Evolutionary conservation across 805 yeast species (phyloP).

Genomic region (Suhomyces prunicola): DNA sequence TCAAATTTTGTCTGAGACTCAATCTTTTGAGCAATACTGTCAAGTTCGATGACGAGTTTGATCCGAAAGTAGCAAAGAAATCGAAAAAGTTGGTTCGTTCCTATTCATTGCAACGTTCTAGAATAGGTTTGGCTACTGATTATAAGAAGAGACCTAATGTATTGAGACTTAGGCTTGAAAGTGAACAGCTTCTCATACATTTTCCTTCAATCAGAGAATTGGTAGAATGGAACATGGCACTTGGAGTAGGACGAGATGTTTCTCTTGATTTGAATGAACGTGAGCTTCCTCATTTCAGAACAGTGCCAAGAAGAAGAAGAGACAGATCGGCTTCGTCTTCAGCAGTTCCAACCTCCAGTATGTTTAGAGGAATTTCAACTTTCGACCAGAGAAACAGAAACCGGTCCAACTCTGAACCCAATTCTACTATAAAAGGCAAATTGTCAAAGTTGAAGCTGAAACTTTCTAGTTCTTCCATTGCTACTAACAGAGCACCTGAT

Average conservation of each 20-base stretch:
- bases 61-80: neutral
- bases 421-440: constrained; percentile 15
- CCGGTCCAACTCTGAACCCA: constrained; percentile 21
- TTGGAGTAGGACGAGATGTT: constrained; percentile 75
- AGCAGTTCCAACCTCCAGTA: neutral
- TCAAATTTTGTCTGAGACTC: constrained; percentile 20
- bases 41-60: constrained; percentile 1
- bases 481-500: neutral
- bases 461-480: neutral
- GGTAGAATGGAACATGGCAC: constrained; percentile 73
- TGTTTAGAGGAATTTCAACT: neutral
- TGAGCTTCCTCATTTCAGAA: constrained; percentile 69
- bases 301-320: constrained; percentile 76
- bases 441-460: constrained; percentile 16
- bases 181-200: constrained; percentile 73
- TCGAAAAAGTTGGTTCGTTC: constrained; percentile 44
- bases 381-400: neutral
- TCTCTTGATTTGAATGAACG: constrained; percentile 73
- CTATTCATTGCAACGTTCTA: constrained; percentile 80
- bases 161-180: constrained; percentile 73
- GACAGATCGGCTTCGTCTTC: neutral
- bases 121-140: constrained; percentile 81
- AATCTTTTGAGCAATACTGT: constrained; percentile 7
- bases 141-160: constrained; percentile 69
- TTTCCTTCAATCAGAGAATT: constrained; percentile 61